phyloP scores from a whole-genome alignment of 345 rosid genomes.

The Carallia brachiata region DNA sequence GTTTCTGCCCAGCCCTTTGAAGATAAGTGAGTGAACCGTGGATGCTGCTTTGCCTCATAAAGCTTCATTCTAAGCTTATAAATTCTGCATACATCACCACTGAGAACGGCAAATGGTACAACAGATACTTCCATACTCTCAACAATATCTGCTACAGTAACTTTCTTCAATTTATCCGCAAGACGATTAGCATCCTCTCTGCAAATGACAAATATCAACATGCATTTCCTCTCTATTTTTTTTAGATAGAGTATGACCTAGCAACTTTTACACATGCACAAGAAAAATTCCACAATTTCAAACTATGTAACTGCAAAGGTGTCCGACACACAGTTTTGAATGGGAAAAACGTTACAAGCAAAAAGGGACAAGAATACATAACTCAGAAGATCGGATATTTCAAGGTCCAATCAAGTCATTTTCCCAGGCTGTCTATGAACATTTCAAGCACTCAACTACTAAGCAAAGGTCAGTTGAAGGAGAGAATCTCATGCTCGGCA shows the following conservation, averaged over 20 bases:
- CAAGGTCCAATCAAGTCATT: no score
- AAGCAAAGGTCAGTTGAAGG: no score
- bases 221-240: background rate
- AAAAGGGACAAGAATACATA: no score
- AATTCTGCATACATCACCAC: constrained; percentile 43
- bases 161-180: constrained; percentile 73
- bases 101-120: constrained; percentile 46
- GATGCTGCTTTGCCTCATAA: constrained; percentile 54
- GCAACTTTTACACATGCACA: background rate
- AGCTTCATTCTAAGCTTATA: constrained; percentile 85
- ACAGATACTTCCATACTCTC: constrained; percentile 68
- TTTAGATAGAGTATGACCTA: background rate
- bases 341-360: no score
- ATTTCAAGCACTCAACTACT: no score
- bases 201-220: constrained; percentile 28
- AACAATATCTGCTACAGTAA: constrained; percentile 73
- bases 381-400: no score
- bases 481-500: no score
- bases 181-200: constrained; percentile 69
- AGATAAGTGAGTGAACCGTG: constrained; percentile 42
- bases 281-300: no score
- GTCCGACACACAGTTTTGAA: no score
- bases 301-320: no score
- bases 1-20: constrained; percentile 64
- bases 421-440: no score